Evolutionary conservation across 768 basidiomycete species (phyloP), one percentile per base, ranked within the genome.

Genomic region (Psilocybe subaeruginosa): DNA sequence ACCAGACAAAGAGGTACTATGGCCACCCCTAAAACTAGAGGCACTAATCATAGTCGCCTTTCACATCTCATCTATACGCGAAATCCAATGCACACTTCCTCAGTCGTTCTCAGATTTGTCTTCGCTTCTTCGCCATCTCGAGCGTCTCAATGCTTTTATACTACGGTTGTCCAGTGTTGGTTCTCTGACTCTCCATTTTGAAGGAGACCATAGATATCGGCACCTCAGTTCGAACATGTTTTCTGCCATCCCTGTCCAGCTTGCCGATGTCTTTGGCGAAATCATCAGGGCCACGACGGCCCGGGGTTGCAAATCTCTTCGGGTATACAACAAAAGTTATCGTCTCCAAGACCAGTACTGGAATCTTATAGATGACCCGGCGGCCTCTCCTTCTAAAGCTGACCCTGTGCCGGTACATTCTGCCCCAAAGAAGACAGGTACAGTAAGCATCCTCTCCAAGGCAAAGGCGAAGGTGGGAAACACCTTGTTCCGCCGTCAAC

Each of bases 41-140:
- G 49, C 61, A 53, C 43, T 37, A 4, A 46, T 62, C n/a, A 47
- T 57, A 56, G 48, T 58, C 23, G 49, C 61, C 2, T 58, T 62
- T 9, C 30, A 43, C 29, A 4, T 62, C 9, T 27, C 61, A 4
- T 31, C 56, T 3, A 49, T 58, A 3, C 51, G 39, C 8, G 49
- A 57, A 8, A 23, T 62, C 0, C 17, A 17, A 45, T 62, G 61
- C 51, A 58, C 56, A 3, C 58, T 62, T 39, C 56, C 61, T 3
- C 61, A 62, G 30, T 52, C 50, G 5, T 62, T 57, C 23, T 35
- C 56, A 14, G 61, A 62, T 35, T 29, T 48, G 4, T 6, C 41
- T 3, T 30, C 39, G 16, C 49, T 62, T n/a, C 27, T 49, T 14
- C 51, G 31, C 16, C 56, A 62, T 29, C 45, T 62, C 7, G 50